Base-by-base conservation (phyloP, 1,139 yeast genomes). In the Diutina neorugosa region DNA sequence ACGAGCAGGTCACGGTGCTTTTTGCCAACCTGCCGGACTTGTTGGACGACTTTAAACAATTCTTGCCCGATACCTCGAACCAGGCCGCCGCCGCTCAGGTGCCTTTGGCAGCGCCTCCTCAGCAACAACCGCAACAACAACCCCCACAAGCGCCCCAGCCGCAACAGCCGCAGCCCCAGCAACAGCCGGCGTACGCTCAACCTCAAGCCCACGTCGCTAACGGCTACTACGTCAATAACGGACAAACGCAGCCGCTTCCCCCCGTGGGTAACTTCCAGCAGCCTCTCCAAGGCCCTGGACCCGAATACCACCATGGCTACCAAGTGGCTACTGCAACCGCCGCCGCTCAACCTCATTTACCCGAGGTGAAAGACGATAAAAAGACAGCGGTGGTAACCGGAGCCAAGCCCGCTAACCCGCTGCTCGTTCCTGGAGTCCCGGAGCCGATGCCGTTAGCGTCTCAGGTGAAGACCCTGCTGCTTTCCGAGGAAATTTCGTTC, bases 201-300 rank as follows among this genome's bases (percentile, higher is more conserved):
- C 48, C 48, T 25, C 50, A 16, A 9, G 37, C 50, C 6, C 37
- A 27, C 12, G 21, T 25, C 14, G 40, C 37, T 18, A 46, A 46
- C 16, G 50, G 50, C 51, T 67, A 62, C 52, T 62, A 61, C 50
- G 60, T 58, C 18, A 57, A 55, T n/a, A 65, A 65, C 52, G 69
- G 68, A 18, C 63, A 67, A 12, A 62, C 75, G 16, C 91, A 88
- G 60, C 12, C 50, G 40, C 74, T 93, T 56, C 98, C 98, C 18
- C 98, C 98, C 6, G 91, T 93, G 44, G 98, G 98, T 6, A 91
- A 84, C 64, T 93, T 93, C 66, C 95, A 94, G 41, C 96, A 96
- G 11, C 91, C 90, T 20, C 63, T 80, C 19, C 71, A 74, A 44
- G 65, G 69, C 8, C 62, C 69, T 19, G 43, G 19, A 4, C 34